These are phyloP conservation scores for Pholiota microspora DNA, from an alignment of 768 basidiomycete genomes.

Conservation along the genomic window DNA sequence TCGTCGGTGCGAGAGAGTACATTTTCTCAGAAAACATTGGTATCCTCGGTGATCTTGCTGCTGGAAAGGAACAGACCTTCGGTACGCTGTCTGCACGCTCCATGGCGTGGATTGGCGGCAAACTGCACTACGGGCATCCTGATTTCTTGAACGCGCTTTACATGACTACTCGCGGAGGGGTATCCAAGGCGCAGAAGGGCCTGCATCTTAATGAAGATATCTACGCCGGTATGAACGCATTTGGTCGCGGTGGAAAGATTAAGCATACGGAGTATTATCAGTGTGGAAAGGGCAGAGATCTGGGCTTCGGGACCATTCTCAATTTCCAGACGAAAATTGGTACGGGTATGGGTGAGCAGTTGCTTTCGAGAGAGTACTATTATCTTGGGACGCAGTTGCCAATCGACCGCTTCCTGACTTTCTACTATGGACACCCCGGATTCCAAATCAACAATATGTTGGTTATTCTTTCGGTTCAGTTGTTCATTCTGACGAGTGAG, in stretches of 20 bases:
- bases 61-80: slow-evolving; percentile 99
- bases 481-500: slow-evolving; percentile 90
- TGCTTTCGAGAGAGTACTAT: slow-evolving; percentile 99
- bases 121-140: slow-evolving; percentile 98
- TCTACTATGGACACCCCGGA: slow-evolving; percentile 99
- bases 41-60: slow-evolving; percentile 96
- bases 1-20: slow-evolving; percentile 98
- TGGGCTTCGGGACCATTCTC: slow-evolving; percentile 97
- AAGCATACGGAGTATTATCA: slow-evolving; percentile 99
- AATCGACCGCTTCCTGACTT: slow-evolving; percentile 97
- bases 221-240: slow-evolving; percentile 98
- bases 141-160: slow-evolving; percentile 98
- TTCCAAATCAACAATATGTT: slow-evolving; percentile 99
- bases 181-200: slow-evolving; percentile 99
- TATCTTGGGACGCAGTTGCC: slow-evolving; percentile 97
- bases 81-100: slow-evolving; percentile 96
- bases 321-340: slow-evolving; percentile 99
- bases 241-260: slow-evolving; percentile 94
- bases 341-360: slow-evolving; percentile 99
- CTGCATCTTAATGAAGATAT: slow-evolving; percentile 99
- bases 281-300: slow-evolving; percentile 97
- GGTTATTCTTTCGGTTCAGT: slow-evolving; percentile 93
- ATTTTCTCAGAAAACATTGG: slow-evolving; percentile 99
- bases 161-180: slow-evolving; percentile 98
- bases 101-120: slow-evolving; percentile 97